A percentile compares a stretch with the other conserved stretches of the same genome.
These are phyloP conservation scores for Volvox carteri DNA, from an alignment of 163 green algal genomes.

Conservation along the genomic window DNA sequence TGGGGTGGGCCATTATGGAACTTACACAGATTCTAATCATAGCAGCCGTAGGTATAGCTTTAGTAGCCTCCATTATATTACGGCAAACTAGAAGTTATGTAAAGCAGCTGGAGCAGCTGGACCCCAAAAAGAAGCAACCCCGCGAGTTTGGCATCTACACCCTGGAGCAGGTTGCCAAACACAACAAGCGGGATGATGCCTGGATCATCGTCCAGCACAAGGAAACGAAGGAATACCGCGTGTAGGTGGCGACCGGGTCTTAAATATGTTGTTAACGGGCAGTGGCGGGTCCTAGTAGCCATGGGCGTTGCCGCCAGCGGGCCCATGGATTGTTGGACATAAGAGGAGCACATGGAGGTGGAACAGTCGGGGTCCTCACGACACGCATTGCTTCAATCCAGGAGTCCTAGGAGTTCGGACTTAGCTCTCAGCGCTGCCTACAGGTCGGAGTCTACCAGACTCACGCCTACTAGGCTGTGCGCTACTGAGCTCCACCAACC, in stretches of 20 bases:
- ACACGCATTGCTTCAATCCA: too few relatives aligned
- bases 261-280: not conserved
- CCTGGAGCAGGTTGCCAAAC: slow-evolving; percentile 84
- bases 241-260: not conserved
- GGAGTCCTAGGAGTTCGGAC: too few relatives aligned
- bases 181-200: slow-evolving; percentile 80
- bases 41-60: not conserved
- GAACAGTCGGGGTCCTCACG: too few relatives aligned
- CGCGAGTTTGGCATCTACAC: slow-evolving; percentile 69
- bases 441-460: too few relatives aligned
- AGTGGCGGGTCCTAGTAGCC: too few relatives aligned
- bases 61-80: slow-evolving; percentile 45
- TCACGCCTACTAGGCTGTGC: too few relatives aligned
- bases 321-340: too few relatives aligned
- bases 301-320: too few relatives aligned
- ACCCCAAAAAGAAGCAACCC: slow-evolving; percentile 51
- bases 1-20: too few relatives aligned
- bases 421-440: too few relatives aligned
- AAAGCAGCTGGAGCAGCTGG: slow-evolving; percentile 57
- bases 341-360: too few relatives aligned
- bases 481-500: too few relatives aligned
- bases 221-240: slow-evolving; percentile 5
- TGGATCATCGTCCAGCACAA: slow-evolving; percentile 80
- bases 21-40: slow-evolving; percentile 11
- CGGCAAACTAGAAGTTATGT: slow-evolving; percentile 31